A percentile compares a stretch with the other conserved stretches of the same genome.
phyloP scores from a whole-genome alignment of 305 asterid species.

The Fraxinus baroniana region DNA sequence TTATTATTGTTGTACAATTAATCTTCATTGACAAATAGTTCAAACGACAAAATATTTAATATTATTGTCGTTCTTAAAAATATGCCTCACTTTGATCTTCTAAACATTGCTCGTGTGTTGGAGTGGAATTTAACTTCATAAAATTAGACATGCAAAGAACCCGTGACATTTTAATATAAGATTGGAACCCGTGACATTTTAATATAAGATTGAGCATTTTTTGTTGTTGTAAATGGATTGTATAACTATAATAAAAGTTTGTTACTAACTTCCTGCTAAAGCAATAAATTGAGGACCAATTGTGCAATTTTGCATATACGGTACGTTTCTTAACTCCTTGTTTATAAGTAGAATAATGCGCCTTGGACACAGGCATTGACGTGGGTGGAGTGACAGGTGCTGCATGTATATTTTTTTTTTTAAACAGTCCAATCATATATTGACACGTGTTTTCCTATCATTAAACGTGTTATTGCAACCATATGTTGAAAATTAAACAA shows the following conservation, averaged over 20 bases:
- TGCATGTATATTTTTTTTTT: too few relatives aligned
- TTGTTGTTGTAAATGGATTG: too few relatives aligned
- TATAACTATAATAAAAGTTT: background rate
- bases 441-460: too few relatives aligned
- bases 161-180: too few relatives aligned
- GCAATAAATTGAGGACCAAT: background rate
- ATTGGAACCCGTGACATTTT: too few relatives aligned
- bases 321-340: conserved; percentile 96
- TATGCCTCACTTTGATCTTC: background rate
- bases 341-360: conserved; percentile 14
- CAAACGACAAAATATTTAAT: background rate
- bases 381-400: too few relatives aligned
- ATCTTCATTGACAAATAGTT: background rate
- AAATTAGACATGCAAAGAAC: background rate
- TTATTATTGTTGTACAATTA: too few relatives aligned
- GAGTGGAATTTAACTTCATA: background rate
- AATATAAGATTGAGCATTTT: too few relatives aligned
- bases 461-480: background rate
- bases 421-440: too few relatives aligned
- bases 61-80: background rate
- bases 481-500: background rate
- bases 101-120: background rate
- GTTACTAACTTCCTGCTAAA: background rate
- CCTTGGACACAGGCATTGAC: too few relatives aligned
- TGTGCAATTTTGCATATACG: conserved; percentile 29